phyloP scores from a whole-genome alignment of 306 rosid genomes.

The Quillaja saponaria region DNA sequence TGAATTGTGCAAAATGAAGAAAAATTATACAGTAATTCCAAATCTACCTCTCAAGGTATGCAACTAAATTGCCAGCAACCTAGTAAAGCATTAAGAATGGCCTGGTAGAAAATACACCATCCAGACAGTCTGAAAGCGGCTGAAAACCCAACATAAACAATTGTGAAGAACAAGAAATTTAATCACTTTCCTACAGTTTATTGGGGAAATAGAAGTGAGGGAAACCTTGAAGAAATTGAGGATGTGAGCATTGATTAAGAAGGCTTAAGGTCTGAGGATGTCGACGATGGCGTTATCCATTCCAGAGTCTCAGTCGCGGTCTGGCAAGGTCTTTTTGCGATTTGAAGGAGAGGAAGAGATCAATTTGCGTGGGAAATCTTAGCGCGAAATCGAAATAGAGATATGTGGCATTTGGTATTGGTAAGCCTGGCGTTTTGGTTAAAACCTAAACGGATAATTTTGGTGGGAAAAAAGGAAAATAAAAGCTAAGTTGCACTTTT shows the following conservation, averaged over 20 bases:
- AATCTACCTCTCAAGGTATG: background rate
- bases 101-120: background rate
- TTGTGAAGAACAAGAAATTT: background rate
- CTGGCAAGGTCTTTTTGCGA: constrained; percentile 37
- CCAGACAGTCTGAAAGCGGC: background rate
- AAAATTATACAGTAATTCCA: no score
- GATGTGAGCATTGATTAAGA: constrained; percentile 61
- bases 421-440: no score
- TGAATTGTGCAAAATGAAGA: no score
- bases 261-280: constrained; percentile 55
- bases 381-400: no score
- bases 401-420: no score
- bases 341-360: background rate
- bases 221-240: constrained; percentile 80
- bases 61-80: background rate
- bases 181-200: background rate
- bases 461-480: no score
- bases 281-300: constrained; percentile 77
- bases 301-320: constrained; percentile 45
- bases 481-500: no score
- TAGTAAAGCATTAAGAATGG: background rate
- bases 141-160: background rate
- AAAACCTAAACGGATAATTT: no score
- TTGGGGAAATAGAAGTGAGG: background rate
- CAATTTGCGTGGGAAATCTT: background rate